Conservation (phyloP, 2,329 filamentous ascomycete species). For the Hypoxylon sp. region DNA sequence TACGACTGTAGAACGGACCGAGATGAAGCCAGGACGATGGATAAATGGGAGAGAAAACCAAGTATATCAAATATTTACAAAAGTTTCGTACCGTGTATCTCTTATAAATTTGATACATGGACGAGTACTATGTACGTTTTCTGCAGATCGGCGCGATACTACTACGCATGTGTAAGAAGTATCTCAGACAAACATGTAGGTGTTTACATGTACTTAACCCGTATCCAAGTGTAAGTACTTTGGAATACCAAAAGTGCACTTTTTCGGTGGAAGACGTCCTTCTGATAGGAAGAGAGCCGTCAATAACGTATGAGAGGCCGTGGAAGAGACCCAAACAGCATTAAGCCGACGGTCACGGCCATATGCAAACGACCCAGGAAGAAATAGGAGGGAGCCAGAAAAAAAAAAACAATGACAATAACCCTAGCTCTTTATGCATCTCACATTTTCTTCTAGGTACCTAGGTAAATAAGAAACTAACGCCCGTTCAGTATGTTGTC, state of each 20-base stretch:
- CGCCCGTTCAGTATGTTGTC: constrained; percentile 27
- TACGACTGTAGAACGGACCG: background rate
- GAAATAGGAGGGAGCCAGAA: background rate
- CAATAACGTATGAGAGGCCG: constrained; percentile 18
- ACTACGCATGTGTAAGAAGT: constrained; percentile 2
- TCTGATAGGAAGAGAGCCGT: constrained; percentile 10
- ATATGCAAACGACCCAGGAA: background rate
- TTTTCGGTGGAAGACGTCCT: constrained; percentile 12
- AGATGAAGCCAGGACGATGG: background rate
- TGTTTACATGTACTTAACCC: constrained; percentile 5
- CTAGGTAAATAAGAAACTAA: constrained; percentile 30
- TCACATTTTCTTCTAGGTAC: constrained; percentile 19
- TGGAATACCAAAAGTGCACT: constrained; percentile 10
- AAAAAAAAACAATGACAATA: constrained; percentile 7
- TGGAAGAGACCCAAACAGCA: constrained; percentile 12
- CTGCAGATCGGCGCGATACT: constrained; percentile 17
- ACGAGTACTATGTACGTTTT: background rate
- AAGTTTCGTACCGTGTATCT: constrained; percentile 9
- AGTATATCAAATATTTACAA: constrained; percentile 7
- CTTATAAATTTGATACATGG: background rate
- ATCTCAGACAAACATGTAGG: constrained; percentile 12
- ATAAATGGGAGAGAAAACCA: constrained; percentile 2
- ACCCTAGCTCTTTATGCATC: constrained; percentile 16
- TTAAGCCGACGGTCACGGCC: constrained; percentile 19
- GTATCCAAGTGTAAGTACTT: constrained; percentile 5